phyloP scores from a whole-genome alignment of 805 yeast species.

The Teunomyces tritomae region DNA sequence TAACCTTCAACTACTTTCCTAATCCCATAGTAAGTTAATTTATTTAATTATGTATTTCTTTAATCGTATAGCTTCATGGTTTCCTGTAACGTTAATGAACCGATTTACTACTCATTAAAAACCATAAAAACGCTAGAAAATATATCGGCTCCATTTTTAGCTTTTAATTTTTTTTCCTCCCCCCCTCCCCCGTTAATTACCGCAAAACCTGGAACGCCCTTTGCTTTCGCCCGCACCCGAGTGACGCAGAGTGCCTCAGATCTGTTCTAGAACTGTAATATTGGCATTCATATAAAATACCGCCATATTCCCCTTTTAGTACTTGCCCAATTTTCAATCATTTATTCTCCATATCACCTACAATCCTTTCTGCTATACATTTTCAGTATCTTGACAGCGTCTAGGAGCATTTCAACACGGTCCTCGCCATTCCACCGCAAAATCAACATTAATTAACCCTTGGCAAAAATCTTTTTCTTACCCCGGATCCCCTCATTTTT shows the following conservation, averaged over 20 bases:
- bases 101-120: neutral
- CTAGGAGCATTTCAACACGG: neutral
- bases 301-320: neutral
- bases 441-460: neutral
- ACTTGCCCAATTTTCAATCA: neutral
- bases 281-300: neutral
- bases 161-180: neutral
- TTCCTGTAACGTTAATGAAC: neutral
- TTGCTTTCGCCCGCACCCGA: neutral
- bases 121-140: neutral
- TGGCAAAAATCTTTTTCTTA: neutral
- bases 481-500: slow-evolving; percentile 1
- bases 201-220: neutral
- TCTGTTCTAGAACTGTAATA: neutral
- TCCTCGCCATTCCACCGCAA: neutral
- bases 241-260: neutral
- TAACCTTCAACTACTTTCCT: too few relatives aligned
- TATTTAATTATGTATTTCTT: too few relatives aligned
- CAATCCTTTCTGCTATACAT: neutral
- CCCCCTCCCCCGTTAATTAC: too few relatives aligned
- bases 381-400: neutral
- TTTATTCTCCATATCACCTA: neutral
- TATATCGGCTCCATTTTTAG: neutral
- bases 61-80: too few relatives aligned
- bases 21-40: too few relatives aligned